Conservation (phyloP, 768 basidiomycete genomes). For the Strobilomyces dryophilus region DNA sequence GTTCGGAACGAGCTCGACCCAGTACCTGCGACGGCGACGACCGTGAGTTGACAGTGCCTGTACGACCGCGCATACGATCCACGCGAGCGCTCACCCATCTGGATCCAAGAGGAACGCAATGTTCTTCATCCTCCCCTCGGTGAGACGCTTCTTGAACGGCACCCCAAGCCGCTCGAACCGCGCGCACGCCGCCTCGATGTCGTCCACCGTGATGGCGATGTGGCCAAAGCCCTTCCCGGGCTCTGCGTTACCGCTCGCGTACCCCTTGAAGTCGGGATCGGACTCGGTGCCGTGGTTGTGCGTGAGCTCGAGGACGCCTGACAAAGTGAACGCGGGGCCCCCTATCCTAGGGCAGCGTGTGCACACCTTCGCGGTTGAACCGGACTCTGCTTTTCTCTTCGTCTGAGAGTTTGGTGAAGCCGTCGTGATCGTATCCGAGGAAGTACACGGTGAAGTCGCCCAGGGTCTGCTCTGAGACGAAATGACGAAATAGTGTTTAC, state of each 20-base stretch:
- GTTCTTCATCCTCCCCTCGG: slow-evolving; percentile 81
- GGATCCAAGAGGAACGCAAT: slow-evolving; percentile 86
- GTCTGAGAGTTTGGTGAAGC: slow-evolving; percentile 39
- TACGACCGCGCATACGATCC: not conserved
- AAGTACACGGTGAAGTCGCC: slow-evolving; percentile 78
- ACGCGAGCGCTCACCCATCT: slow-evolving; percentile 55
- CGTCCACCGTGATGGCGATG: slow-evolving; percentile 80
- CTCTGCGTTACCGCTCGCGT: slow-evolving; percentile 82
- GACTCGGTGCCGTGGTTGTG: slow-evolving; percentile 90
- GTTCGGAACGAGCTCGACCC: slow-evolving; percentile 53
- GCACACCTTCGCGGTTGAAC: slow-evolving; percentile 63
- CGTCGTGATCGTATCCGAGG: slow-evolving; percentile 71
- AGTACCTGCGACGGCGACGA: slow-evolving; percentile 40
- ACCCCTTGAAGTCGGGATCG: slow-evolving; percentile 74
- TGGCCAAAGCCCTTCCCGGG: slow-evolving; percentile 81
- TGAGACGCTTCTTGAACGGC: slow-evolving; percentile 80
- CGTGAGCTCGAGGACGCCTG: slow-evolving; percentile 79
- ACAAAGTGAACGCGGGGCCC: too few species aligned
- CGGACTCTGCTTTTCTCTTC: slow-evolving; percentile 50
- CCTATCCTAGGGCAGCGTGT: too few species aligned
- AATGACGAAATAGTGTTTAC: slow-evolving; percentile 4
- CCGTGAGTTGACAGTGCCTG: not conserved
- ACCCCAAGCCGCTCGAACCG: slow-evolving; percentile 80
- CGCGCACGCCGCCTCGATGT: slow-evolving; percentile 79
- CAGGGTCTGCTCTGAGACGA: slow-evolving; percentile 49